Evolutionary conservation across 2,329 filamentous ascomycete species (phyloP).

Genomic region (Chaetomiaceae sp.): DNA sequence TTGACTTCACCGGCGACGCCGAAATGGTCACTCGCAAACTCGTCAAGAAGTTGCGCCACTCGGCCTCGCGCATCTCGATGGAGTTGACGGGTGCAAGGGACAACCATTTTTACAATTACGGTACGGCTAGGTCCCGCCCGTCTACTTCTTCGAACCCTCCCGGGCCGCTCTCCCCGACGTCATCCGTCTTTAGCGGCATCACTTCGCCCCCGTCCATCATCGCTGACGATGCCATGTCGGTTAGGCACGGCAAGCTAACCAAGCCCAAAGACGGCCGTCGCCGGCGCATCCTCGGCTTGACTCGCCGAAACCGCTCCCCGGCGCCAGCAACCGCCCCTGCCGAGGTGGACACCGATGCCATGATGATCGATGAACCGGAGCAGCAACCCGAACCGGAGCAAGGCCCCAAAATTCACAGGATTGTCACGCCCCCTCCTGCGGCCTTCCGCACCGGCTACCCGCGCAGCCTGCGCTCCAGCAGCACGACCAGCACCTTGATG

Average conservation of each 20-base stretch:
- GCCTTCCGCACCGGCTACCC: slow-evolving; percentile 8
- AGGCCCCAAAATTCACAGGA: neutral
- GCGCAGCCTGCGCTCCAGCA: slow-evolving; percentile 12
- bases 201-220: neutral
- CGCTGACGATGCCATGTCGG: neutral
- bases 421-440: slow-evolving; percentile 7
- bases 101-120: neutral
- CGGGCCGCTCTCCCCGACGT: slow-evolving; percentile 5
- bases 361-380: slow-evolving; percentile 21
- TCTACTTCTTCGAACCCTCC: slow-evolving; percentile 16
- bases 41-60: slow-evolving; percentile 52
- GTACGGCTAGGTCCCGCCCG: slow-evolving; percentile 12
- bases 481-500: slow-evolving; percentile 34
- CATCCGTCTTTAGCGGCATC: slow-evolving; percentile 5
- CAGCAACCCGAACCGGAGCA: neutral
- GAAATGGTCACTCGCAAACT: slow-evolving; percentile 35
- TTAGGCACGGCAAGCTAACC: slow-evolving; percentile 12
- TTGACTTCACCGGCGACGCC: slow-evolving; percentile 21
- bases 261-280: slow-evolving; percentile 15
- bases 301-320: neutral
- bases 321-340: neutral
- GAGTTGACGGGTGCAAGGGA: slow-evolving; percentile 29
- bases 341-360: slow-evolving; percentile 15
- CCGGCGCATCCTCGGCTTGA: slow-evolving; percentile 12
- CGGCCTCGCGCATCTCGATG: slow-evolving; percentile 40